Conservation (phyloP, 768 basidiomycete species). For the Boletus rufocinnamomeus region DNA sequence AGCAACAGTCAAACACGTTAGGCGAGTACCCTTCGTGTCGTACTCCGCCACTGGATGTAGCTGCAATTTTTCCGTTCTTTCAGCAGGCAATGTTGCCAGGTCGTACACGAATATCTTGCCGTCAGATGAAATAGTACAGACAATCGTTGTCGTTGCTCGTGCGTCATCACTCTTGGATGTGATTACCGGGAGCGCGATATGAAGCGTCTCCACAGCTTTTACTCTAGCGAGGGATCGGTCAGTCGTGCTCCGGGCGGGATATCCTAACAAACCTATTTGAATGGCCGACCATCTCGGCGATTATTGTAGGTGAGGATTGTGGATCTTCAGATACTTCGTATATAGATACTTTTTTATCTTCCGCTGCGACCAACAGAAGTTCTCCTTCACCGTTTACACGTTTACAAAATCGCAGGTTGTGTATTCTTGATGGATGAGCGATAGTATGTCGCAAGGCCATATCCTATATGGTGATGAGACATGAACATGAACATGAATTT, state of each 20-base stretch:
- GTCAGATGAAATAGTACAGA: constrained; percentile 85
- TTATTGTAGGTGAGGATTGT: constrained; percentile 50
- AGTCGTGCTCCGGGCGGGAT: background rate
- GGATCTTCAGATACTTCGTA: constrained; percentile 61
- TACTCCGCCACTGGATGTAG: constrained; percentile 65
- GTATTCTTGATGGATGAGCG: constrained; percentile 78
- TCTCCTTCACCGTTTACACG: constrained; percentile 59
- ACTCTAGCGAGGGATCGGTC: constrained; percentile 49
- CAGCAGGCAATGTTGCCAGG: constrained; percentile 49
- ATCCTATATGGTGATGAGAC: constrained; percentile 47
- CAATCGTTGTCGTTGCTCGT: constrained; percentile 55
- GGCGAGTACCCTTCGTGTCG: constrained; percentile 81
- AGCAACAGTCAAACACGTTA: constrained; percentile 73
- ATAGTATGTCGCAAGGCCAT: constrained; percentile 78
- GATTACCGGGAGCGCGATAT: constrained; percentile 54
- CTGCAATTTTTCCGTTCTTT: constrained; percentile 28
- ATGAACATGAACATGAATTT: background rate
- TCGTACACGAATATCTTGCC: constrained; percentile 82
- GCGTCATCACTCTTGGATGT: constrained; percentile 11
- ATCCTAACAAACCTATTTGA: constrained; percentile 66
- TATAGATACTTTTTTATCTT: constrained; percentile 85
- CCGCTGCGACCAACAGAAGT: constrained; percentile 79
- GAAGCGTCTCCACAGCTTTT: constrained; percentile 73
- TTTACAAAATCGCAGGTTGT: constrained; percentile 76
- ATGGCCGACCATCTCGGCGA: constrained; percentile 79